Base-by-base conservation (phyloP, 495 filamentous ascomycete species). In the Acidomyces sp. region DNA sequence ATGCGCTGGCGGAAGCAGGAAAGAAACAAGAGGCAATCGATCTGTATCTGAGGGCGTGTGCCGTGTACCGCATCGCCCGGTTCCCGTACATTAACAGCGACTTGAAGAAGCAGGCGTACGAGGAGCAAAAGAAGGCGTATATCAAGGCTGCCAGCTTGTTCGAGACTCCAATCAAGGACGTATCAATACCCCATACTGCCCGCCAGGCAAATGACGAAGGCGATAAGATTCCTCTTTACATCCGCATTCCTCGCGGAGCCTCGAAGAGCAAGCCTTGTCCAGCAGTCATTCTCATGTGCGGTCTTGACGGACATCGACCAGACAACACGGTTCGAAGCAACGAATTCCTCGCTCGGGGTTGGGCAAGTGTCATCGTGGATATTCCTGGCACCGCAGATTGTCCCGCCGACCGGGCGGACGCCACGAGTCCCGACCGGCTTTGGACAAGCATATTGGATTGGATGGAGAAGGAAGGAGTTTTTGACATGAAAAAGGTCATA, bases 361-460 rank as follows among this genome's bases (percentile, higher is more conserved):
- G 77, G 78, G 80, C 65, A 2, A 57, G 59, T 3, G 67, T 87
- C 6, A 66, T 80, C 39, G 67, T 69, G 21, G 82, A 85, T 55
- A 82, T 85, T 41, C 82, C 81, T 0, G 82, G 82, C 0, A 85
- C 80, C 1, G 80, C 76, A 1, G 81, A 85, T 48, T 82, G 70
- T 45, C 81, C 80, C 0, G 77, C 80, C 0, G 74, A 80, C 43
- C 63, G 63, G 11, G 53, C 53, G 0, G 70, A 76, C 37, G 64
- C 71, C 1, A 53, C 60, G 13, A 63, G 66, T 1, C 54, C 68
- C 0, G 71, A 75, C 46, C 59, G 71, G 1, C 54, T 72, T 20
- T 84, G 78, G 70, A 62, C 62, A 19, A 74, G 70, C 41, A 64
- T 84, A 36, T 56, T 87, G 1, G 68, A 72, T 2, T 85, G 77